These are phyloP conservation scores for Actinidia arguta DNA, from an alignment of 179 eudicot species.

Conservation along the genomic window DNA sequence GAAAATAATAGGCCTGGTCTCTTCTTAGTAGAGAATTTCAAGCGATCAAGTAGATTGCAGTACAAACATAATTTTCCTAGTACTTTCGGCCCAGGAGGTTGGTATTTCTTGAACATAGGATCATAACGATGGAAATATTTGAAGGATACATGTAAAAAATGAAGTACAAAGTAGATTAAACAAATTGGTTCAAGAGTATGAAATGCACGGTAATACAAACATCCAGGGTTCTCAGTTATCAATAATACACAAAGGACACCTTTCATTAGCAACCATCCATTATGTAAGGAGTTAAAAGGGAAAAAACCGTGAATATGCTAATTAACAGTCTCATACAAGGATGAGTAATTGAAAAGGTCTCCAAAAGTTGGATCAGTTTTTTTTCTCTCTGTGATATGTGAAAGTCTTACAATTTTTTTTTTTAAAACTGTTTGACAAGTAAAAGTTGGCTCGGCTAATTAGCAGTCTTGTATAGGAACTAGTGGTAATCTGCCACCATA, in stretches of 20 bases:
- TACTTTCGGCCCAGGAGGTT: too few relatives aligned
- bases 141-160: too few relatives aligned
- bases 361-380: background rate
- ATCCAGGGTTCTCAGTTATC: background rate
- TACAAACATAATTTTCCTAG: too few relatives aligned
- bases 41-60: too few relatives aligned
- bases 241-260: background rate
- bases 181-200: background rate
- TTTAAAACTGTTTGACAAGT: too few relatives aligned
- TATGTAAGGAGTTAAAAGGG: background rate
- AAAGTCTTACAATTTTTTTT: too few relatives aligned
- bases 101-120: too few relatives aligned
- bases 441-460: background rate
- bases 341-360: background rate
- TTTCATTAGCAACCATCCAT: background rate
- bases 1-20: background rate
- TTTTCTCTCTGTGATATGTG: too few relatives aligned
- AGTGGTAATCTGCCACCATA: conserved; percentile 48
- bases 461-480: conserved; percentile 46
- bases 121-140: too few relatives aligned
- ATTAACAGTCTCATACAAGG: background rate
- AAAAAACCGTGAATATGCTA: background rate
- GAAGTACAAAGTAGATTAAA: background rate
- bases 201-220: background rate
- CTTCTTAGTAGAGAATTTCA: too few relatives aligned